Percentiles rank a stretch among this genome's conserved stretches.
phyloP scores from a whole-genome alignment of 1,139 yeast species.

The Candida pseudoviswanathii region DNA sequence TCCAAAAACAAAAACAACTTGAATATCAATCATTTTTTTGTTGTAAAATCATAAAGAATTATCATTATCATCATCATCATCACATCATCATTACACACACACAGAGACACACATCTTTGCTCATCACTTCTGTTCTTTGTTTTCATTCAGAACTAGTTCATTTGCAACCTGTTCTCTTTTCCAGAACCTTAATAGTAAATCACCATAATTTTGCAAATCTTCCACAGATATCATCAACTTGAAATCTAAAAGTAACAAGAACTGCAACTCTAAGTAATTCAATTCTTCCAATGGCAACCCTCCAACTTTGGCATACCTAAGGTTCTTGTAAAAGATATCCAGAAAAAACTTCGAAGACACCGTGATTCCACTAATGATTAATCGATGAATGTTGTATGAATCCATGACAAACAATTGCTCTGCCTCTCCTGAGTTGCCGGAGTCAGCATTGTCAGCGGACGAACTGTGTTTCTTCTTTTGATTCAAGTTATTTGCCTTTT shows the following conservation, averaged over 20 bases:
- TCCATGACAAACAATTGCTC: conserved; percentile 89
- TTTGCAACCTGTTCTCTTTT: conserved; percentile 57
- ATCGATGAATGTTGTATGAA: conserved; percentile 90
- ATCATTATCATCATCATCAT: not conserved
- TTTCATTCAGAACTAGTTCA: conserved; percentile 29
- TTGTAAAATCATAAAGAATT: no score
- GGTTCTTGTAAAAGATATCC: conserved; percentile 93
- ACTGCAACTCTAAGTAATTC: conserved; percentile 89
- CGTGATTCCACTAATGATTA: conserved; percentile 94
- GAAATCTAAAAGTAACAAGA: conserved; percentile 81
- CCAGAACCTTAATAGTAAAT: conserved; percentile 83
- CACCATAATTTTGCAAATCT: conserved; percentile 90
- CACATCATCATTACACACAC: not conserved
- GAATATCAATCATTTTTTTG: no score
- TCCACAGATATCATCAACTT: conserved; percentile 85
- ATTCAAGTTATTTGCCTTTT: conserved; percentile 67
- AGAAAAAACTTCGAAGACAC: conserved; percentile 94
- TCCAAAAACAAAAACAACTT: not conserved
- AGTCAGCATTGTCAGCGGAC: conserved; percentile 16
- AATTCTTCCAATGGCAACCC: conserved; percentile 94
- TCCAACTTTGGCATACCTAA: conserved; percentile 96
- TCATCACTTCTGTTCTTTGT: conserved; percentile 5
- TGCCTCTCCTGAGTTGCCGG: conserved; percentile 18
- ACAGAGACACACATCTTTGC: not conserved
- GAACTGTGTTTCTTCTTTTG: conserved; percentile 22